These are phyloP conservation scores for Coniophora puteana DNA, from an alignment of 1,284 basidiomycete species.

Conservation along the genomic window DNA sequence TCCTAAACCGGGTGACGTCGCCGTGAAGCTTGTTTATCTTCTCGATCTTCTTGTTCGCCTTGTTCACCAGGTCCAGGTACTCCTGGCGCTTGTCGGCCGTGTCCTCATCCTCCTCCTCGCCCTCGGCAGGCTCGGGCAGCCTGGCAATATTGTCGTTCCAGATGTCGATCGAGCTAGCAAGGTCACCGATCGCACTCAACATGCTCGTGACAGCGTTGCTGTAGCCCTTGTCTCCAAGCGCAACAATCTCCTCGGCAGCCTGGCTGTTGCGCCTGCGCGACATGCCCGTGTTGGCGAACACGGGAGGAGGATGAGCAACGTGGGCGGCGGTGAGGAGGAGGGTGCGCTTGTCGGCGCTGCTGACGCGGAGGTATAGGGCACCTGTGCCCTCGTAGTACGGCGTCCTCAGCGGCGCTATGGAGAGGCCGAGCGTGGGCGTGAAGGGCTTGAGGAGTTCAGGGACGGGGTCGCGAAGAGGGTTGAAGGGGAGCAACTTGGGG, in stretches of 20 bases:
- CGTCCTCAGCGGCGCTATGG: constrained; percentile 26
- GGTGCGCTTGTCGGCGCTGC: constrained; percentile 11
- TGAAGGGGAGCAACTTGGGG: constrained; percentile 20
- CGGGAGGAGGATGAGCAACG: constrained; percentile 15
- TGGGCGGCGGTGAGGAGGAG: constrained; percentile 13
- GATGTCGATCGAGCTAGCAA: not conserved
- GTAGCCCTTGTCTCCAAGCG: constrained; percentile 17
- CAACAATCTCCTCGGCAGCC: constrained; percentile 20
- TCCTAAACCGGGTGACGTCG: constrained; percentile 23
- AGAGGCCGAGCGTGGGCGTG: constrained; percentile 29
- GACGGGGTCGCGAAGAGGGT: constrained; percentile 15
- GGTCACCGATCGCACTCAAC: constrained; percentile 8
- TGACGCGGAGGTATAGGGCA: constrained; percentile 11
- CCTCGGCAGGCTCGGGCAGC: constrained; percentile 10
- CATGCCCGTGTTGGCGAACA: constrained; percentile 8
- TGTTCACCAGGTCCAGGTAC: constrained; percentile 12
- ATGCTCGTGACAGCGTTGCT: not conserved
- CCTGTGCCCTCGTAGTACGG: constrained; percentile 13
- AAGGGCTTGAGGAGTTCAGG: constrained; percentile 25
- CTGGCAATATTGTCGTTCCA: constrained; percentile 12
- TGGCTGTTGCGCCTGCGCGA: constrained; percentile 13
- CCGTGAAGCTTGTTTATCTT: constrained; percentile 20
- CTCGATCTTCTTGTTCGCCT: constrained; percentile 11
- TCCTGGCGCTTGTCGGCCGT: constrained; percentile 11
- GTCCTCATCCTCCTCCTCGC: constrained; percentile 7